Percentiles rank a stretch among this genome's conserved stretches.
Conservation (phyloP, 1,284 basidiomycete species). For the Macrocybe sp. region DNA sequence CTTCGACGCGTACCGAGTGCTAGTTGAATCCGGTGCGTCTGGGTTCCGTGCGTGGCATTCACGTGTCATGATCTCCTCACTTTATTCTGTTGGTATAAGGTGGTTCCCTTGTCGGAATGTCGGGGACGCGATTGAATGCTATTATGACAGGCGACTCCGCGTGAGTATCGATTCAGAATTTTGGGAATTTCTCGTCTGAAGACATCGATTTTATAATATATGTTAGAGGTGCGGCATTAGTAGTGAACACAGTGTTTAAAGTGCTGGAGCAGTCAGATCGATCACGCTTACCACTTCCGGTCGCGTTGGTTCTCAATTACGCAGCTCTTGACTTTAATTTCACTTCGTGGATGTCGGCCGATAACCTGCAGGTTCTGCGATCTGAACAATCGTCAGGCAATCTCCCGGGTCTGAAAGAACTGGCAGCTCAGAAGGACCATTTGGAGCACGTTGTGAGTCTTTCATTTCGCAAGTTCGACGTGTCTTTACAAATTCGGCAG, state of each 20-base stretch:
- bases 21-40: constrained; percentile 63
- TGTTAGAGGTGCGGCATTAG: constrained; percentile 78
- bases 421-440: constrained; percentile 84
- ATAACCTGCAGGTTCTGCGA: constrained; percentile 78
- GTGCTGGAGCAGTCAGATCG: constrained; percentile 59
- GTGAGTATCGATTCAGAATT: constrained; percentile 44
- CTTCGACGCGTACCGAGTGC: constrained; percentile 82
- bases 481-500: constrained; percentile 15
- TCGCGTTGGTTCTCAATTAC: constrained; percentile 81
- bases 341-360: constrained; percentile 94
- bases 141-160: constrained; percentile 90
- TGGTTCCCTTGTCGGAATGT: constrained; percentile 78
- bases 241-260: constrained; percentile 78
- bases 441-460: constrained; percentile 58
- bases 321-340: constrained; percentile 94
- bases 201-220: not conserved
- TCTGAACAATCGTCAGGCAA: constrained; percentile 78
- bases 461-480: not conserved
- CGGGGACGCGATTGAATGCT: constrained; percentile 67
- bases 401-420: constrained; percentile 54
- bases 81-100: no score
- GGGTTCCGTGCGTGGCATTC: no score
- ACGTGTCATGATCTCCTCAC: no score
- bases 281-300: constrained; percentile 48
- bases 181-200: constrained; percentile 1